Evolutionary conservation across 768 basidiomycete species (phyloP), one percentile per base, ranked within the genome.

Genomic region (Trichaptum fuscoviolaceum): DNA sequence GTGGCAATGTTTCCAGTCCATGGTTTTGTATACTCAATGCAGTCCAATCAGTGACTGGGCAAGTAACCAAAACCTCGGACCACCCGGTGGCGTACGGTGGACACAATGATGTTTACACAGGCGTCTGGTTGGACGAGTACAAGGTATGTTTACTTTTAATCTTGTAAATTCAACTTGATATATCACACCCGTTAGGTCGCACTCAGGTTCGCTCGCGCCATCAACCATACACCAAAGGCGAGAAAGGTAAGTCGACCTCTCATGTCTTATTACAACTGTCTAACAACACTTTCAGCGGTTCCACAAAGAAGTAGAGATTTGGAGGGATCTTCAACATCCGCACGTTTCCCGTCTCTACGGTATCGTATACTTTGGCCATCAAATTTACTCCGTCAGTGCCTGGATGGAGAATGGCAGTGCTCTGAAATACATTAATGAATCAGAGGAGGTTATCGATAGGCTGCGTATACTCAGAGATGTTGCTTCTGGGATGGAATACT

Each of bases 371-470:
- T 72, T 79, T 34, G 76, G 72, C 18, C 73, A 73, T 24, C 71
- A 78, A 23, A 57, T 79, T 9, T 80, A 76, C 69, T 73, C 75
- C 20, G 80, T 83, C 64, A 80, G 78, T 57, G 81, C 82, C 5
- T 82, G 78, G 78, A 81, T 82, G 78, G 74, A 77, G 25, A 76
- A 82, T 65, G 79, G 80, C 12, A 79, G 80, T 23, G 76, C 77
- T 1, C 69, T 79, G 20, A 67, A 69, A 0, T 83, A 81, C 70
- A 66, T 82, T 18, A 71, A 72, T 26, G 69, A 67, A 57, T 67
- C 74, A 67, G 74, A 77, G 0, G 66, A 73, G 17, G 76, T 67
- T 7, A 12, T 52, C 42, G 77, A 82, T 63, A 77, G 79, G 7
- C 58, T 80, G 66, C 75, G 74, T 58, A 68, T 83, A n/a, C 70